A percentile compares a stretch with the other conserved stretches of the same genome.
These are phyloP conservation scores for Sanchytrium tribonematis DNA, from an alignment of 371 early-diverging fungal species.

Conservation along the genomic window DNA sequence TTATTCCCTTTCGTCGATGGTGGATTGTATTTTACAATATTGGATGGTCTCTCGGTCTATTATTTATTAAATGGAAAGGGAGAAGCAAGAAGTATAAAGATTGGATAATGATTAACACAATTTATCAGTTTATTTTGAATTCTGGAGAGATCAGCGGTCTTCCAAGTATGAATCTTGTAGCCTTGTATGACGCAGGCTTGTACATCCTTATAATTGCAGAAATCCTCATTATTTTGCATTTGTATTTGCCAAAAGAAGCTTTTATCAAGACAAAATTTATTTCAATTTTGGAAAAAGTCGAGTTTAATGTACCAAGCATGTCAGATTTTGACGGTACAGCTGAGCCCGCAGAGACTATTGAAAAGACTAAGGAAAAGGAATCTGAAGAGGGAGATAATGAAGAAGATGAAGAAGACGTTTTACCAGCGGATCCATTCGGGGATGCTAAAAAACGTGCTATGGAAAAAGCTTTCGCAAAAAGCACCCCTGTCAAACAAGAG, in stretches of 20 bases:
- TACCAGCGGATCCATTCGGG: neutral
- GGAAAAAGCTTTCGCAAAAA: neutral
- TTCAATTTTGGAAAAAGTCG: neutral
- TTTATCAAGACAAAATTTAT: neutral
- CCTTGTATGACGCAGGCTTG: neutral
- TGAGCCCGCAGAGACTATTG: too few species aligned
- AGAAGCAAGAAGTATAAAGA: neutral
- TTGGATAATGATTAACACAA: neutral
- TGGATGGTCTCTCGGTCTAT: neutral
- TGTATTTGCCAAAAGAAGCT: neutral
- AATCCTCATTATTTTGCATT: neutral
- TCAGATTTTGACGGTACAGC: neutral
- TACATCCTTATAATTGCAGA: neutral
- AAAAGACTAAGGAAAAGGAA: neutral
- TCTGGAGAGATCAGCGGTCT: neutral
- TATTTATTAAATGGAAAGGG: neutral
- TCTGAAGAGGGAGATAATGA: neutral
- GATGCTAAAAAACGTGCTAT: neutral
- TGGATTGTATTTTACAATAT: neutral
- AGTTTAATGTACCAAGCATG: neutral
- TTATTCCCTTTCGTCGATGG: neutral
- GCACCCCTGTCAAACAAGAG: neutral
- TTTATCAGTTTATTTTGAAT: neutral
- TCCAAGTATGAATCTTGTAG: neutral
- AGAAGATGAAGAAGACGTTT: neutral